phyloP scores from a whole-genome alignment of 139 green algal genomes.

The Closterium sp. region DNA sequence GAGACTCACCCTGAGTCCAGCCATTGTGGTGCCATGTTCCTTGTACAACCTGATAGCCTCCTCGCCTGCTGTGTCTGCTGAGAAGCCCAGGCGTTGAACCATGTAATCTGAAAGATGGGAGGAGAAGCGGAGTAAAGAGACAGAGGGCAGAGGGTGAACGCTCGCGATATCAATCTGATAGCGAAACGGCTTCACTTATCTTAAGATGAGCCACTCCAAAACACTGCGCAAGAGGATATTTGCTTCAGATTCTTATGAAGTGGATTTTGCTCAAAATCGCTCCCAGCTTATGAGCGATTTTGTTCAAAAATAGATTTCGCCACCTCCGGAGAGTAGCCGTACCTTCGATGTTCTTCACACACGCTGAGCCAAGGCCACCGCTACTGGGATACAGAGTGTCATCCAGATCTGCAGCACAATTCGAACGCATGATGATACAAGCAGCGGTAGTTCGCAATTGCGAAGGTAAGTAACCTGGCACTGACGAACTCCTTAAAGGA shows the following conservation, averaged over 20 bases:
- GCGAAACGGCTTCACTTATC: background rate
- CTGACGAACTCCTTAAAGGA: no score
- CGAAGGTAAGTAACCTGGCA: no score
- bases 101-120: conserved; percentile 41
- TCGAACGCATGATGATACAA: no score
- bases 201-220: background rate
- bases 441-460: no score
- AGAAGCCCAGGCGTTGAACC: conserved; percentile 24
- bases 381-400: conserved; percentile 42
- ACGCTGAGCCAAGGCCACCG: conserved; percentile 22
- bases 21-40: conserved; percentile 37
- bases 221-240: no score
- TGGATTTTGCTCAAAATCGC: no score
- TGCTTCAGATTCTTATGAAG: no score
- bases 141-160: background rate
- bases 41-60: conserved; percentile 25
- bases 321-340: no score
- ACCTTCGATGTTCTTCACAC: conserved; percentile 30
- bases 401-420: conserved; percentile 28
- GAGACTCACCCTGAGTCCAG: conserved; percentile 25
- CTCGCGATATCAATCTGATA: background rate
- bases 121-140: background rate
- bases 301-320: no score
- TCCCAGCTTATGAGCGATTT: no score
- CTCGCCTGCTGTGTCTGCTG: conserved; percentile 5